Evolutionary conservation across 306 rosid species (phyloP).

Genomic region (Prunus salicina): DNA sequence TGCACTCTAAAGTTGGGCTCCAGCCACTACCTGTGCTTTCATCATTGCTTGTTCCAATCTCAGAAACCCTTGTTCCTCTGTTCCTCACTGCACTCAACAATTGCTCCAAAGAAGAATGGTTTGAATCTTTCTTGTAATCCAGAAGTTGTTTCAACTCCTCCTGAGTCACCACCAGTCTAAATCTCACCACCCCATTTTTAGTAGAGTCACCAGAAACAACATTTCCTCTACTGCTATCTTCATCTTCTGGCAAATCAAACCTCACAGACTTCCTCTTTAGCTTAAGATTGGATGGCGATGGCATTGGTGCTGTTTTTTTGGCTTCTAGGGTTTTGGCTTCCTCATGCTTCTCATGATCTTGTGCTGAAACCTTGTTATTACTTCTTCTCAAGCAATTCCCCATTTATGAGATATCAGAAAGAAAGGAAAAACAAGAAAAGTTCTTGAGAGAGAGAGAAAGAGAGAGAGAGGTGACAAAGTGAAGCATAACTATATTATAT

Average conservation of each 20-base stretch:
- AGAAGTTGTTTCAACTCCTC: constrained; percentile 64
- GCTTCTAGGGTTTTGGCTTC: not conserved
- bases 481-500: not conserved
- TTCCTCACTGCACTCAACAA: constrained; percentile 49
- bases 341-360: constrained; percentile 32
- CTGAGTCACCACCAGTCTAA: constrained; percentile 68
- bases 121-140: constrained; percentile 26
- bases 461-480: not conserved
- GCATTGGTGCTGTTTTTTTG: not conserved
- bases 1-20: constrained; percentile 64
- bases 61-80: constrained; percentile 44
- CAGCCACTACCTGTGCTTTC: constrained; percentile 24
- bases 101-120: constrained; percentile 44
- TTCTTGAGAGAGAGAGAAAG: constrained; percentile 8
- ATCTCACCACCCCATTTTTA: constrained; percentile 58
- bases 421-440: not conserved
- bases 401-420: constrained; percentile 30
- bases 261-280: constrained; percentile 26
- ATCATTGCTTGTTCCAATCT: constrained; percentile 19
- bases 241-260: constrained; percentile 19
- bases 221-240: constrained; percentile 12
- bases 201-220: constrained; percentile 15
- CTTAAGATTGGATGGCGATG: not conserved
- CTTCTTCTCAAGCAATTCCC: constrained; percentile 67
- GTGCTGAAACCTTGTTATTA: constrained; percentile 33